Percentiles rank a stretch among this genome's conserved stretches.
These are phyloP conservation scores for Backusella parvicylindrica DNA, from an alignment of 192 early-diverging fungal species.

Conservation along the genomic window DNA sequence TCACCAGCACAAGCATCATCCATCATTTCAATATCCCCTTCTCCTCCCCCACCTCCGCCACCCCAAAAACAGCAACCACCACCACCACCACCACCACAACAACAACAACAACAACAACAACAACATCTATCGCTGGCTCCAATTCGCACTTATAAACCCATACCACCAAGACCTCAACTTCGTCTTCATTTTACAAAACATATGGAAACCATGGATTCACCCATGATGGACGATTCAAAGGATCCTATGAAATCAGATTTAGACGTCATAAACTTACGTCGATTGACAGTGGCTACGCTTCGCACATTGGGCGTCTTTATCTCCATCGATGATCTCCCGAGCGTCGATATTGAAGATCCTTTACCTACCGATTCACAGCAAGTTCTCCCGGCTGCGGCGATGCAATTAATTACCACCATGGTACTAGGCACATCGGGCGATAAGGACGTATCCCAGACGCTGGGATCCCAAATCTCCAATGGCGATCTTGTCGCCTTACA, in stretches of 20 bases:
- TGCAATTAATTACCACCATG: conserved; percentile 31
- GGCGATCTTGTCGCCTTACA: conserved; percentile 26
- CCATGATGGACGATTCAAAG: conserved; percentile 15
- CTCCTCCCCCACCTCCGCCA: neutral
- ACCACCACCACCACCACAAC: neutral
- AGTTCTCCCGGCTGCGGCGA: conserved; percentile 20
- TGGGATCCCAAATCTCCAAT: conserved; percentile 30
- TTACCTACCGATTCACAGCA: conserved; percentile 23
- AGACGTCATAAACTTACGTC: conserved; percentile 12
- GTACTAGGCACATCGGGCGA: conserved; percentile 29
- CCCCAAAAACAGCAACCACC: neutral
- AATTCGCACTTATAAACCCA: neutral
- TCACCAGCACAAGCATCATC: neutral
- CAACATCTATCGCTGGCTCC: neutral
- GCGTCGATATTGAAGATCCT: conserved; percentile 18
- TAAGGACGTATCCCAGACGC: conserved; percentile 25
- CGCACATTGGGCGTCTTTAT: conserved; percentile 19
- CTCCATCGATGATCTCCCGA: conserved; percentile 17
- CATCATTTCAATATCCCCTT: neutral
- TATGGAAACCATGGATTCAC: neutral
- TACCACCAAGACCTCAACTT: conserved; percentile 18
- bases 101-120: neutral
- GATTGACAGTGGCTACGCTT: conserved; percentile 17
- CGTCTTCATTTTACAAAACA: conserved; percentile 23
- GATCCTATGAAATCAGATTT: conserved; percentile 28